Conservation (phyloP, 1,284 basidiomycete species). For the Sphaerobolus stellatus region DNA sequence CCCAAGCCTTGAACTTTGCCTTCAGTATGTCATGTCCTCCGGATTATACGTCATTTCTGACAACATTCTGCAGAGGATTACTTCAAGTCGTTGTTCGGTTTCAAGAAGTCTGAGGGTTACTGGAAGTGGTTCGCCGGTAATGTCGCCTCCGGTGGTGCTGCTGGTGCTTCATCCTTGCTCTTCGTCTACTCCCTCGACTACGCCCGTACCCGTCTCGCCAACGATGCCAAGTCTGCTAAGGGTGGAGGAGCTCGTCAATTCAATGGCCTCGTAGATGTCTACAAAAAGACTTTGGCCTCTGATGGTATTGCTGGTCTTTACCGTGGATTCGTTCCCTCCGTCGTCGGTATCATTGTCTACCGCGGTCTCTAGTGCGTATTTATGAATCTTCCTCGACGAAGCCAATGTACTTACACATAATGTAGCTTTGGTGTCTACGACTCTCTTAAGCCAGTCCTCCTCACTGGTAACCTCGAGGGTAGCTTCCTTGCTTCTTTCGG, state of each 20-base stretch:
- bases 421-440: conserved; percentile 85
- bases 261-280: conserved; percentile 94
- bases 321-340: conserved; percentile 93
- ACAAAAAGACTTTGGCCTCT: conserved; percentile 88
- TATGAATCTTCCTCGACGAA: background rate
- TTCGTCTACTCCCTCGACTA: conserved; percentile 98
- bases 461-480: conserved; percentile 84
- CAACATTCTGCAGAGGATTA: conserved; percentile 73
- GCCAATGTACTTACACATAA: background rate
- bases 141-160: conserved; percentile 95
- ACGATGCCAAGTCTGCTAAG: conserved; percentile 93
- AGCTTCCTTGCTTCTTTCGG: conserved; percentile 90
- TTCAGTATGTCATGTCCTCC: conserved; percentile 61
- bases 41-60: conserved; percentile 21
- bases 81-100: conserved; percentile 93
- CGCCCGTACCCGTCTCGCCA: conserved; percentile 96
- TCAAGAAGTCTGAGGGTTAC: conserved; percentile 87
- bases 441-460: conserved; percentile 89
- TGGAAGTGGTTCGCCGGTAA: conserved; percentile 91
- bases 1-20: conserved; percentile 94
- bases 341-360: conserved; percentile 95
- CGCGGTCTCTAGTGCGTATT: conserved; percentile 75
- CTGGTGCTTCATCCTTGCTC: conserved; percentile 92
- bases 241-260: conserved; percentile 91
- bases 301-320: conserved; percentile 91